phyloP scores from a whole-genome alignment of 495 filamentous ascomycete species.

The Delitschia confertaspora region DNA sequence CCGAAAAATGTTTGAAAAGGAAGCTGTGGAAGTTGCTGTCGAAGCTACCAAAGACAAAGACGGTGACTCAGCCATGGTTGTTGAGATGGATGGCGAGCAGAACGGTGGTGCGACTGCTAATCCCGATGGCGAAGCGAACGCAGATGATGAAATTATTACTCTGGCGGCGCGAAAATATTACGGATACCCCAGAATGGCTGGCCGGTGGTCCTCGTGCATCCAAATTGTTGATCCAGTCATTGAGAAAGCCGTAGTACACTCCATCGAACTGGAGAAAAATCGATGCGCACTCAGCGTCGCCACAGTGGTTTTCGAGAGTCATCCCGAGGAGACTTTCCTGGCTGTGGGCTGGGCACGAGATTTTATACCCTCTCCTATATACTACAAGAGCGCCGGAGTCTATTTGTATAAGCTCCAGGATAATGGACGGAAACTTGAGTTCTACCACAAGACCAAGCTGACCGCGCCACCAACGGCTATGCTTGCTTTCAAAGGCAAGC shows the following conservation, averaged over 20 bases:
- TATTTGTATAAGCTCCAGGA: slow-evolving; percentile 89
- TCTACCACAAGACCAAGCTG: slow-evolving; percentile 91
- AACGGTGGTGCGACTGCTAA: slow-evolving; percentile 9
- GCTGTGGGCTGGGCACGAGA: slow-evolving; percentile 91
- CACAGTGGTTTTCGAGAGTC: slow-evolving; percentile 72
- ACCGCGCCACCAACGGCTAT: slow-evolving; percentile 84
- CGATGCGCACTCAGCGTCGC: slow-evolving; percentile 85
- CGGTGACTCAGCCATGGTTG: neutral
- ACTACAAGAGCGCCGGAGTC: slow-evolving; percentile 69
- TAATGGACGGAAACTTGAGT: slow-evolving; percentile 76
- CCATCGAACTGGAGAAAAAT: slow-evolving; percentile 76
- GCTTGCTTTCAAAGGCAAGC: slow-evolving; percentile 80
- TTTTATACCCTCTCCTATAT: slow-evolving; percentile 65
- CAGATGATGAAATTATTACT: slow-evolving; percentile 59
- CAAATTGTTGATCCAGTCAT: slow-evolving; percentile 76
- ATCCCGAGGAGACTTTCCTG: slow-evolving; percentile 83
- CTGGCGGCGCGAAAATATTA: slow-evolving; percentile 80
- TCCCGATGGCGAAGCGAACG: slow-evolving; percentile 31
- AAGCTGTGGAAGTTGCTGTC: slow-evolving; percentile 33
- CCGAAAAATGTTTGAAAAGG: slow-evolving; percentile 56
- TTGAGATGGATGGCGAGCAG: neutral
- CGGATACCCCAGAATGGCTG: slow-evolving; percentile 71
- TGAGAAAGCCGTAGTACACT: slow-evolving; percentile 46
- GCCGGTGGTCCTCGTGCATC: slow-evolving; percentile 93
- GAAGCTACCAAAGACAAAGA: neutral